These are phyloP conservation scores for Termitomyces sp. DNA, from an alignment of 768 basidiomycete species.

Conservation along the genomic window DNA sequence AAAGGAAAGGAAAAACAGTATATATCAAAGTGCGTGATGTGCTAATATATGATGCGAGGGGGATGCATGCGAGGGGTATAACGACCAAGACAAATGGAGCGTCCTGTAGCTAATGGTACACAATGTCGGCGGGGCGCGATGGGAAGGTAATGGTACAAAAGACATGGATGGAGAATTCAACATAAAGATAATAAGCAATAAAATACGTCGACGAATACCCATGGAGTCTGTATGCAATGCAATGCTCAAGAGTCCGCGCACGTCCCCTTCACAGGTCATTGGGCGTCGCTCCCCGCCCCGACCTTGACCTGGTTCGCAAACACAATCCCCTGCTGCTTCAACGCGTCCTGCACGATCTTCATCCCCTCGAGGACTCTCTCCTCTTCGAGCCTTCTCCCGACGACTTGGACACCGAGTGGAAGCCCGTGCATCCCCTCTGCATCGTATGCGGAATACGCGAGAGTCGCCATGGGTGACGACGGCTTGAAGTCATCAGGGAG, in stretches of 20 bases:
- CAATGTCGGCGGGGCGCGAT: too few species aligned
- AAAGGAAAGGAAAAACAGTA: too few species aligned
- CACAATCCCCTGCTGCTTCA: conserved; percentile 24
- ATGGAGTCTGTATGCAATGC: not conserved
- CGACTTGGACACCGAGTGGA: conserved; percentile 62
- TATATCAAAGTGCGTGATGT: not conserved
- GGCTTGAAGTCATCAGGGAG: conserved; percentile 28
- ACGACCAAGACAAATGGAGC: not conserved
- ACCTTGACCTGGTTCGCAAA: conserved; percentile 10
- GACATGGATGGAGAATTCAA: not conserved
- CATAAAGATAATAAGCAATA: conserved; percentile 10
- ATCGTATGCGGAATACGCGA: conserved; percentile 47
- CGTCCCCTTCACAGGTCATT: too few species aligned
- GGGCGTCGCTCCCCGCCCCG: not conserved
- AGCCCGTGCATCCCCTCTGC: conserved; percentile 60
- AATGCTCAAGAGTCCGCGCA: not conserved
- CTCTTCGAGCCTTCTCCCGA: conserved; percentile 60
- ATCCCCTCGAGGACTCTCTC: conserved; percentile 70
- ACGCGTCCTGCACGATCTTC: conserved; percentile 42
- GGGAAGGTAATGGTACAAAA: too few species aligned
- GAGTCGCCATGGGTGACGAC: conserved; percentile 6
- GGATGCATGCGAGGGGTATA: not conserved
- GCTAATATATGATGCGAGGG: not conserved
- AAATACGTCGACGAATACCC: conserved; percentile 1
- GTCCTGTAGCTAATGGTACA: not conserved